Evolutionary conservation across 371 early-diverging fungal species (phyloP).

Genomic region (Lichtheimia corymbifera): DNA sequence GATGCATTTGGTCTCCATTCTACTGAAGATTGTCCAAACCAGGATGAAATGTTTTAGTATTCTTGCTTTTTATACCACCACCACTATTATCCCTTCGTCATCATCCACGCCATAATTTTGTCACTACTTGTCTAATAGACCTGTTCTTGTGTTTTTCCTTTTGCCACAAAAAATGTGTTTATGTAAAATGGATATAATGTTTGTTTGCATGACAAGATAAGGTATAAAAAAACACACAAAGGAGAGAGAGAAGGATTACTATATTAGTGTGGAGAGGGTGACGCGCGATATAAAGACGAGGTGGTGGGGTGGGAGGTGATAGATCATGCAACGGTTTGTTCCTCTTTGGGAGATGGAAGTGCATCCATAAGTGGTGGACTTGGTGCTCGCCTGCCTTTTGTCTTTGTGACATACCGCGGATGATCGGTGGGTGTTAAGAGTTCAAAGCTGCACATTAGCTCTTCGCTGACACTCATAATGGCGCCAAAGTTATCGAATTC

Average conservation of each 20-base stretch:
- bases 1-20: constrained; percentile 63
- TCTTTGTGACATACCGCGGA: constrained; percentile 6
- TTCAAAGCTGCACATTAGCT: constrained; percentile 87
- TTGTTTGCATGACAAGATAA: no score
- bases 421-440: constrained; percentile 27
- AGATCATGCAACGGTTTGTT: constrained; percentile 10
- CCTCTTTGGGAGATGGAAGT: constrained; percentile 8
- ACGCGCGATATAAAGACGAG: no score
- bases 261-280: neutral
- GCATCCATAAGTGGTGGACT: constrained; percentile 11
- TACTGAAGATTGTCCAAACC: constrained; percentile 69
- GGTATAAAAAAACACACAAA: neutral
- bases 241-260: neutral
- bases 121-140: no score
- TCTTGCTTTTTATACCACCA: constrained; percentile 1
- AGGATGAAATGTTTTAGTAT: constrained; percentile 53
- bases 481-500: constrained; percentile 97
- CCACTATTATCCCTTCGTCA: neutral
- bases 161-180: neutral
- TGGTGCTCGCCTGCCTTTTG: constrained; percentile 6
- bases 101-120: neutral
- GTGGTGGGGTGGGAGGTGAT: no score
- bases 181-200: neutral
- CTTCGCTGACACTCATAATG: constrained; percentile 97
- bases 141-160: neutral